phyloP scores from a whole-genome alignment of 257 asterid species.

The Eucommia ulmoides region DNA sequence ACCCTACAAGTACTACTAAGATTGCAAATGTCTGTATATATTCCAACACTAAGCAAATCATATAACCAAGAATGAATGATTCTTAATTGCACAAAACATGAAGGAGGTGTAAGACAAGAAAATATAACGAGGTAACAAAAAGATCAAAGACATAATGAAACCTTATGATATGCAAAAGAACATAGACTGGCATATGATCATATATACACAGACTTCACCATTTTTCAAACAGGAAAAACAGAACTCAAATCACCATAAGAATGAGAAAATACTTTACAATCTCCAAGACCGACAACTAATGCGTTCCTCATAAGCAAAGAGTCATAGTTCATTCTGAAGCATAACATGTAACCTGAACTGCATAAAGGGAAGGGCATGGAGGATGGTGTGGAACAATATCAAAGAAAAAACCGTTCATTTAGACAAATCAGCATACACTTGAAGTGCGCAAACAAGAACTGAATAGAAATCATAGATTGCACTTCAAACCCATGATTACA shows the following conservation, averaged over 20 bases:
- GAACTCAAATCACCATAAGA: not conserved
- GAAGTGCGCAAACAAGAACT: not conserved
- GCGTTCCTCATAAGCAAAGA: not conserved
- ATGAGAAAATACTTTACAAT: not conserved
- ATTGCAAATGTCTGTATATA: not conserved
- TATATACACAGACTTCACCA: not conserved
- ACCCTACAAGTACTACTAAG: too few relatives aligned
- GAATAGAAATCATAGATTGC: not conserved
- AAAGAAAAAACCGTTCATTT: not conserved
- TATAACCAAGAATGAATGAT: not conserved
- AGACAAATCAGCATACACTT: not conserved
- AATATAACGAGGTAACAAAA: not conserved
- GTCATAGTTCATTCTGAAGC: not conserved
- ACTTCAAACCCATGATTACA: not conserved
- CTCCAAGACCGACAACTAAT: not conserved
- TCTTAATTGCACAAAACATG: not conserved
- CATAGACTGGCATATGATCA: not conserved
- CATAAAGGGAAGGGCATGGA: not conserved
- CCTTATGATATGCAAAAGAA: not conserved
- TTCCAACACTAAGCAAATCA: not conserved
- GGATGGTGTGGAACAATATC: not conserved
- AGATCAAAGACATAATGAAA: not conserved
- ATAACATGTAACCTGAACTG: not conserved
- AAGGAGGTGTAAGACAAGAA: not conserved
- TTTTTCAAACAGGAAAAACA: not conserved